Conservation (phyloP, 2,329 filamentous ascomycete genomes). For the Penicillium psychrosexuale region DNA sequence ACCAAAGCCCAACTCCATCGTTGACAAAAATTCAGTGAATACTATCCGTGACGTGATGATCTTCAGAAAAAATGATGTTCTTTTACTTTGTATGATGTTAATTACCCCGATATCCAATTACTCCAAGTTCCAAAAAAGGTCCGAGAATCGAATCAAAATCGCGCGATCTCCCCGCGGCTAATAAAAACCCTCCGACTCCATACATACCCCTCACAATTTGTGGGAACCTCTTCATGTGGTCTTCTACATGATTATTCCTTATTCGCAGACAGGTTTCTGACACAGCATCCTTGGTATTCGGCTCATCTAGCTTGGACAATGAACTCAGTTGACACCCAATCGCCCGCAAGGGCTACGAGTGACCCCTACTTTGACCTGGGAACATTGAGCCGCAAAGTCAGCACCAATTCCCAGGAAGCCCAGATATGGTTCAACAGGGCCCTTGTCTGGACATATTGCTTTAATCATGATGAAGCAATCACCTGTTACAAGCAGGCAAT, state of each 20-base stretch:
- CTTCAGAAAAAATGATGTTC: not conserved
- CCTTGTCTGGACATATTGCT: conserved; percentile 34
- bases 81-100: not conserved
- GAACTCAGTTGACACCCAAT: not conserved
- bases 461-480: conserved; percentile 37
- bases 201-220: conserved; percentile 3
- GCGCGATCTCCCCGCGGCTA: conserved; percentile 1
- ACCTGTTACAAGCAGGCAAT: conserved; percentile 32
- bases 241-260: not conserved
- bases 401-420: conserved; percentile 26
- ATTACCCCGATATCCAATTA: not conserved
- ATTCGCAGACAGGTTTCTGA: not conserved
- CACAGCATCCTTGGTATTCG: not conserved
- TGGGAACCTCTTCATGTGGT: conserved; percentile 2
- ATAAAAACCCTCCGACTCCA: conserved; percentile 16
- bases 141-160: conserved; percentile 11
- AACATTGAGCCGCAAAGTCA: conserved; percentile 33
- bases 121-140: not conserved
- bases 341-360: conserved; percentile 11
- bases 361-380: conserved; percentile 32
- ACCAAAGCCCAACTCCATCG: not conserved
- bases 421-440: conserved; percentile 35
- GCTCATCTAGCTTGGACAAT: conserved; percentile 1
- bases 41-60: not conserved
- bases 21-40: not conserved